Evolutionary conservation across 1,284 basidiomycete genomes (phyloP), one percentile per base, ranked within the genome.

Genomic region (Cryptococcus deneoformans): DNA sequence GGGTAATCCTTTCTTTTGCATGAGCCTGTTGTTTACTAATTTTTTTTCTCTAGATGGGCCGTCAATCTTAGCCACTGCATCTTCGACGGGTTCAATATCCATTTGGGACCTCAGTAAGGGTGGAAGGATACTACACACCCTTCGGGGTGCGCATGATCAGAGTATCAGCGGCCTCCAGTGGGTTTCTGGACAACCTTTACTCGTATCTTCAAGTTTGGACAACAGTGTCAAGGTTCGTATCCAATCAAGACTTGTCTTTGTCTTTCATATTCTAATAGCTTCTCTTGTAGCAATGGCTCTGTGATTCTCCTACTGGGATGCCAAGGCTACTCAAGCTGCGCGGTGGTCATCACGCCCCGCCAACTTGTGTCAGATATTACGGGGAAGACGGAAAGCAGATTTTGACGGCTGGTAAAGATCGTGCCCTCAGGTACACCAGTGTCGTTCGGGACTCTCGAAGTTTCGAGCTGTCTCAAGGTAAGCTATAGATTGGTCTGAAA

Each of bases 331-430:
- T 98, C 47, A 98, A 98, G 80, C 89, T 86, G 71, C 85, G 96
- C 48, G 89, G 90, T 0, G 96, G 96, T 24, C 96, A 99, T 70
- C 88, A 90, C 65, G 83, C 87, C 87, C 93, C 95, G 11, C 94
- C 95, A 0, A 88, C 93, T 69, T 81, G 94, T 29, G 92, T 99
- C 50, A 84, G 94, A 50, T 98, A 92, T 76, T 98, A 97, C 73
- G 96, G 94, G 24, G 87, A 90, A 24, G 94, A 99, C 68, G 96
- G 96, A 5, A 98, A 98, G 75, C 89, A 93, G 64, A 81, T 99
- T 5, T 79, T 99, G 43, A 92, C 90, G 2, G 90, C 93, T 0
- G 79, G 78, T 12, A 80, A 86, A 52, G 96, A 99, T 74, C 86
- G 92, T 24, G 89, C 90, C 62, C 77, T 99, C 53, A 82, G 96